Percentiles rank a stretch among this genome's conserved stretches.
phyloP scores from a whole-genome alignment of 768 basidiomycete species.

The Podaxis sp. region DNA sequence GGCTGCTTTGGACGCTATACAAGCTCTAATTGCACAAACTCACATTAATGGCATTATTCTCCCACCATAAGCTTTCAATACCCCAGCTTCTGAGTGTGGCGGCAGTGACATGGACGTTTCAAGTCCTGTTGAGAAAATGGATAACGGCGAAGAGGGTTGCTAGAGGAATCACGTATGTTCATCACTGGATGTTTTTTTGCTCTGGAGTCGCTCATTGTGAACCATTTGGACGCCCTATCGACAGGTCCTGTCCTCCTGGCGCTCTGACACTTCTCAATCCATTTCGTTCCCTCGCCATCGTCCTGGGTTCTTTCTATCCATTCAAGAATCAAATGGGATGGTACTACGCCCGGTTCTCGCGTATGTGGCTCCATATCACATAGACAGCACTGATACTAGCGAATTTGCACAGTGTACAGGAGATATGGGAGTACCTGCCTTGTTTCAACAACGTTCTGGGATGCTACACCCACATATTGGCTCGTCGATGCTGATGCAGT shows the following conservation, averaged over 20 bases:
- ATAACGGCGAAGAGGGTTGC: conserved; percentile 2
- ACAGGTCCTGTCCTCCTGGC: conserved; percentile 8
- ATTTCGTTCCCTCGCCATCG: conserved; percentile 25
- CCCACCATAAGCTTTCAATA: neutral
- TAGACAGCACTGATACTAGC: neutral
- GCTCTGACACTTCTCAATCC: conserved; percentile 29
- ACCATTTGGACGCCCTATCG: neutral
- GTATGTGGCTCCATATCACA: conserved; percentile 25
- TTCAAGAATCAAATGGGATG: conserved; percentile 31
- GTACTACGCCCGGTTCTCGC: conserved; percentile 32
- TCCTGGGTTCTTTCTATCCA: conserved; percentile 33
- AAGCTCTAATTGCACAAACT: neutral
- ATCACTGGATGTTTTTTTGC: neutral
- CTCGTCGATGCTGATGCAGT: conserved; percentile 44
- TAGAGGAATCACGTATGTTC: neutral
- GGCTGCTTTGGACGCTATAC: neutral
- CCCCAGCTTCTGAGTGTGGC: neutral
- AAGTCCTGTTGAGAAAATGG: conserved; percentile 6
- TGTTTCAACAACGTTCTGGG: conserved; percentile 33
- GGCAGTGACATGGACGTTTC: neutral
- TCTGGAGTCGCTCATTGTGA: neutral
- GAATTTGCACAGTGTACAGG: conserved; percentile 33
- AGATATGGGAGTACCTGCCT: conserved; percentile 39
- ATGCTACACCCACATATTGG: conserved; percentile 36
- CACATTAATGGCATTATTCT: neutral